phyloP scores from a whole-genome alignment of 305 asterid genomes.

The Euphrasia arctica region DNA sequence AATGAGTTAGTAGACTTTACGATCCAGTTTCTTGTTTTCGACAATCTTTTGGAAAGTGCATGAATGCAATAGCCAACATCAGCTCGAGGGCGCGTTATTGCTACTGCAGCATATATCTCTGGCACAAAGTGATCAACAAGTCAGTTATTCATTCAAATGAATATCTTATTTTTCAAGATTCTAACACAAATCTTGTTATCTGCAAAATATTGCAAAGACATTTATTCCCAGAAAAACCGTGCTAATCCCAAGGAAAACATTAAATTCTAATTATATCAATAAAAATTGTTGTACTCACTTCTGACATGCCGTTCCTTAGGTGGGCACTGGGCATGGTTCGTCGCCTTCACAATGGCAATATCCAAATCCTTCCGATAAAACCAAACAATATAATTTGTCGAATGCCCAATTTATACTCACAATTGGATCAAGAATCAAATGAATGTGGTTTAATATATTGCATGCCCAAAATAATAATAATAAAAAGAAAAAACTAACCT shows the following conservation, averaged over 20 bases:
- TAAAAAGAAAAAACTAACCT: conserved; percentile 29
- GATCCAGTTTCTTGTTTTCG: conserved; percentile 77
- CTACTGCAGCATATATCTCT: conserved; percentile 67
- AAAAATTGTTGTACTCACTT: conserved; percentile 46
- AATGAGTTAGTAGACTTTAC: conserved; percentile 35
- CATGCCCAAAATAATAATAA: background rate
- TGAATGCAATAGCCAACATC: conserved; percentile 93
- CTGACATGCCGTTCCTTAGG: conserved; percentile 90
- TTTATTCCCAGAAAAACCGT: background rate
- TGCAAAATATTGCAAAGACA: background rate
- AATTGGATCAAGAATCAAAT: conserved; percentile 7
- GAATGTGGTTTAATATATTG: background rate
- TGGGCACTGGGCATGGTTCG: conserved; percentile 79
- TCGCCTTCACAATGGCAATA: conserved; percentile 86
- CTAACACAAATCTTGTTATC: background rate
- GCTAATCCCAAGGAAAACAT: background rate
- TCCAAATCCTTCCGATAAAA: conserved; percentile 65
- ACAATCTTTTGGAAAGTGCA: conserved; percentile 74
- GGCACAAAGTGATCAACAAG: conserved; percentile 9
- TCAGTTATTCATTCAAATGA: background rate
- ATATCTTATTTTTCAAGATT: background rate
- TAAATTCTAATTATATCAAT: background rate
- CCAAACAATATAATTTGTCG: background rate
- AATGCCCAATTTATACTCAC: conserved; percentile 2
- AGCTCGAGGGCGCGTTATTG: conserved; percentile 70